A percentile compares a stretch with the other conserved stretches of the same genome.
These are phyloP conservation scores for Claviceps citrina DNA, from an alignment of 2,329 filamentous ascomycete species.

Conservation along the genomic window DNA sequence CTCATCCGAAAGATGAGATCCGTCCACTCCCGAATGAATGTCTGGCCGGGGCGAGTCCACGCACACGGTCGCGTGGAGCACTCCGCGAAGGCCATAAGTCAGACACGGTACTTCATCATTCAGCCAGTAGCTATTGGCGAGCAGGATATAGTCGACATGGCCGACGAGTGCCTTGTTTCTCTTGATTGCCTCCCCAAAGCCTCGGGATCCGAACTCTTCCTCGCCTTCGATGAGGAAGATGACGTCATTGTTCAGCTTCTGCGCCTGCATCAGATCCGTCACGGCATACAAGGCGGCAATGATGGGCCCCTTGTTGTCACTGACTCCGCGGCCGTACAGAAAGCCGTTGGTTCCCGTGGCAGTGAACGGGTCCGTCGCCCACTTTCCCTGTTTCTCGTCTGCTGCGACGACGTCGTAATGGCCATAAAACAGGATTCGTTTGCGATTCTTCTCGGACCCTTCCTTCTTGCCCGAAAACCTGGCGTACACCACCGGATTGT, in stretches of 20 bases:
- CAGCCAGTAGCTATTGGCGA: constrained; percentile 98
- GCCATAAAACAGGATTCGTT: constrained; percentile 89
- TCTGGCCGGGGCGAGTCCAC: constrained; percentile 78
- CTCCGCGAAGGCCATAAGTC: constrained; percentile 84
- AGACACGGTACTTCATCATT: constrained; percentile 91
- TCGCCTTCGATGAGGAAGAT: constrained; percentile 93
- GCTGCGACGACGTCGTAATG: constrained; percentile 96
- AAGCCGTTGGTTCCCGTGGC: constrained; percentile 82
- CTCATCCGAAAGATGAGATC: constrained; percentile 78
- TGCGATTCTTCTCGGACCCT: constrained; percentile 44
- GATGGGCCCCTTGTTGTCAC: constrained; percentile 94
- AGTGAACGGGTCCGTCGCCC: constrained; percentile 79
- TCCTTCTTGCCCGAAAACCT: constrained; percentile 66
- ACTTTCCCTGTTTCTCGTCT: constrained; percentile 66
- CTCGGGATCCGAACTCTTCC: constrained; percentile 84
- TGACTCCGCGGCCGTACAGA: constrained; percentile 87
- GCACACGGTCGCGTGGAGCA: constrained; percentile 82
- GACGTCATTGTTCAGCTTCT: constrained; percentile 71
- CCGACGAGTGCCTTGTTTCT: constrained; percentile 75
- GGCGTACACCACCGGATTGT: constrained; percentile 88
- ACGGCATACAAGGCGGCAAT: constrained; percentile 89
- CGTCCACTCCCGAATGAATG: constrained; percentile 91
- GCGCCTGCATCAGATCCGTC: constrained; percentile 73
- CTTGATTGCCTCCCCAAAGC: constrained; percentile 71
- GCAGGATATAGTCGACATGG: constrained; percentile 78